Conservation (phyloP, 2,329 filamentous ascomycete genomes). For the Lasiodiplodia sp. region DNA sequence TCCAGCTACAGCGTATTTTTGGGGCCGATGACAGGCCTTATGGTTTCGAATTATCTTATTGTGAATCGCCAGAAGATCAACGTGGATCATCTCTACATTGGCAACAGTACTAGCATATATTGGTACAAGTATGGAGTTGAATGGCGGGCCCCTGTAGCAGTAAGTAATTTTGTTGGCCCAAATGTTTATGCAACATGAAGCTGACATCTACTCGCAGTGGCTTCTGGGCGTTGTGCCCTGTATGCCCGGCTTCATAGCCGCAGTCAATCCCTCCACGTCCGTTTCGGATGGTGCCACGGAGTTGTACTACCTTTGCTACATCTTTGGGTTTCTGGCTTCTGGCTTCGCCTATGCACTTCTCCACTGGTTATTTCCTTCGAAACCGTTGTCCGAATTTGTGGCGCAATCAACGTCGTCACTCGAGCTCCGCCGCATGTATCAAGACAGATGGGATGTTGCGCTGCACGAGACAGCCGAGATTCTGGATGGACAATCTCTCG, state of each 20-base stretch:
- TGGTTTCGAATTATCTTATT: slow-evolving; percentile 30
- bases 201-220: not conserved
- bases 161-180: not conserved
- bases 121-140: slow-evolving; percentile 19
- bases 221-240: not conserved
- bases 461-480: not conserved
- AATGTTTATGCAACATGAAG: too few species aligned
- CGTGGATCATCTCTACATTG: slow-evolving; percentile 5
- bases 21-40: slow-evolving; percentile 37
- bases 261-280: not conserved
- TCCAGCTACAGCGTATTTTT: slow-evolving; percentile 39
- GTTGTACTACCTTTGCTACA: slow-evolving; percentile 11
- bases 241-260: slow-evolving; percentile 5
- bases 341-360: slow-evolving; percentile 2
- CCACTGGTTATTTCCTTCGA: not conserved
- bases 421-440: not conserved
- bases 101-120: slow-evolving; percentile 7
- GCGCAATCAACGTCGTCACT: not conserved
- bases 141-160: slow-evolving; percentile 6
- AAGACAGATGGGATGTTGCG: slow-evolving; percentile 3
- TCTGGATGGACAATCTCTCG: not conserved
- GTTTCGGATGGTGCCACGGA: not conserved
- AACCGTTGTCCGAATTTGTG: not conserved
- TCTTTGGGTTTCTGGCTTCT: slow-evolving; percentile 11
- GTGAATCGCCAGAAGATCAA: slow-evolving; percentile 34